Conservation (phyloP, 2,329 filamentous ascomycete genomes). For the Fusarium odoratissimum region DNA sequence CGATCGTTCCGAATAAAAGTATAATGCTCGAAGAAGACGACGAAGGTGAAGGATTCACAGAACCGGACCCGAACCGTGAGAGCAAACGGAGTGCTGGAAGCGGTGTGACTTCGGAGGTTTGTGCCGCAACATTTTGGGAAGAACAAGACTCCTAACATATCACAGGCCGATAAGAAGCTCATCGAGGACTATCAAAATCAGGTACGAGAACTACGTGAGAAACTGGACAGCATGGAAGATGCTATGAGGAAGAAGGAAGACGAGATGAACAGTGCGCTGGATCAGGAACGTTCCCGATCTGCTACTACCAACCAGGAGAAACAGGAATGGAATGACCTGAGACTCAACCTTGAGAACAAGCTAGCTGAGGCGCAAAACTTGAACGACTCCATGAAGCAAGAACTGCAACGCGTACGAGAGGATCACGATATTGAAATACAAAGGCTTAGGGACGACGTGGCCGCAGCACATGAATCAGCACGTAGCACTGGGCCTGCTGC, state of each 20-base stretch:
- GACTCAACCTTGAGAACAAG: constrained; percentile 76
- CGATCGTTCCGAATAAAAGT: constrained; percentile 96
- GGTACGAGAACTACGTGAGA: constrained; percentile 78
- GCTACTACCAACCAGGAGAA: constrained; percentile 70
- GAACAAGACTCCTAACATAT: constrained; percentile 30
- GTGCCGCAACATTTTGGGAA: constrained; percentile 21
- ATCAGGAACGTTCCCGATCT: constrained; percentile 67
- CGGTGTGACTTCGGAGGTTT: constrained; percentile 53
- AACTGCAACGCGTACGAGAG: constrained; percentile 78
- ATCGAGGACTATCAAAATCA: constrained; percentile 85
- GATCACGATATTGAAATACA: constrained; percentile 74
- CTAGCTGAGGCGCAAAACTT: constrained; percentile 78
- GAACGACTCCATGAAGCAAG: constrained; percentile 82
- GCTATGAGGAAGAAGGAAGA: constrained; percentile 77
- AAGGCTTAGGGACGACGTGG: constrained; percentile 72
- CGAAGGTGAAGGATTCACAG: constrained; percentile 71
- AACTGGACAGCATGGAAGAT: constrained; percentile 77
- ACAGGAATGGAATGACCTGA: constrained; percentile 76
- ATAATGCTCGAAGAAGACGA: constrained; percentile 98
- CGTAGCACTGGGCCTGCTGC: constrained; percentile 42
- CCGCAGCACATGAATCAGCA: constrained; percentile 58
- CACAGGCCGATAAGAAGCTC: constrained; percentile 73
- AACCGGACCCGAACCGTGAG: constrained; percentile 45
- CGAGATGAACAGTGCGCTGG: constrained; percentile 65
- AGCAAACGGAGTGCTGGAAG: constrained; percentile 49